Evolutionary conservation across 2,329 filamentous ascomycete species (phyloP), one percentile per base, ranked within the genome.

Genomic region (Xylariaceae sp.): DNA sequence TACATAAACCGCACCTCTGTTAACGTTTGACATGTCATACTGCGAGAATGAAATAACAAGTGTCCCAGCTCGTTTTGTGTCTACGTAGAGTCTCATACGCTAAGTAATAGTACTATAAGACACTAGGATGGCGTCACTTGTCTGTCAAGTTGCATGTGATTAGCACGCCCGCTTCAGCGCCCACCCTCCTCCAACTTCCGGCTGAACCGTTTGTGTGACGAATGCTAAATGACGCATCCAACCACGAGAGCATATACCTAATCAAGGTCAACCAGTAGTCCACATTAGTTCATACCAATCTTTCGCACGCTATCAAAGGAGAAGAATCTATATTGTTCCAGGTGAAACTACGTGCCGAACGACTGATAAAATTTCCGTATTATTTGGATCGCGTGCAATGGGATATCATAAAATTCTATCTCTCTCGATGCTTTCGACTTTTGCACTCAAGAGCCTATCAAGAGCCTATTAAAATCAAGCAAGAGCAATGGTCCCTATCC

Each of bases 61-160:
- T n/a, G n/a, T n/a, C n/a, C n/a, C n/a, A n/a, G n/a, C n/a, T n/a
- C n/a, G n/a, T n/a, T n/a, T n/a, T n/a, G n/a, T n/a, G n/a, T n/a
- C n/a, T n/a, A n/a, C n/a, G n/a, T n/a, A n/a, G n/a, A n/a, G n/a
- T n/a, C n/a, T n/a, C n/a, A n/a, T n/a, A n/a, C n/a, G n/a, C n/a
- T n/a, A n/a, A 33, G 36, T 24, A 11, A 23, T 33, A 26, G 30
- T 5, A 13, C 24, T 36, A 27, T 37, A 15, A 29, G 20, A n/a
- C 30, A 9, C 3, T 15, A 32, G 7, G 10, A 51, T 56, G 49
- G 49, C 53, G 49, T 56, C 53, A 56, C 49, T 35, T 30, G 6
- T 10, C n/a, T 42, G 51, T 43, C 48, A 56, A 56, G 43, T 45
- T 2, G 39, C 55, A 58, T 58, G 55, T 58, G 55, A 58, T 50